Evolutionary conservation across 116 monocot species (phyloP).

Genomic region (Trichopus zeylanicus): DNA sequence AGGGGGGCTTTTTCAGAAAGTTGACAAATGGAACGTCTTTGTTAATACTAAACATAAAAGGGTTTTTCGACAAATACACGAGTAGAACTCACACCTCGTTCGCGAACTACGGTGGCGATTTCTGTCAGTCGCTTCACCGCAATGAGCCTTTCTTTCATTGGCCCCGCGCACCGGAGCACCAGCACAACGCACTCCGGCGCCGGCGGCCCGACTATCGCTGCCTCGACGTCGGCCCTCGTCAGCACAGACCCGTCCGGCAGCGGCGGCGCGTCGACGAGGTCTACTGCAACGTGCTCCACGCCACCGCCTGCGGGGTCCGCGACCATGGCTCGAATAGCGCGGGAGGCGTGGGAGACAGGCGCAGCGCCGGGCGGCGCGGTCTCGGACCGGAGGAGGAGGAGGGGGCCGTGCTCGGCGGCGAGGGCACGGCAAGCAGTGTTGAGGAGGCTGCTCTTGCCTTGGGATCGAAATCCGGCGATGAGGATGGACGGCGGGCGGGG

Average conservation of each 20-base stretch:
- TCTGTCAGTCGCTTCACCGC: conserved; percentile 35
- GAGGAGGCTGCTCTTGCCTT: conserved; percentile 58
- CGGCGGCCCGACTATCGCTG: conserved; percentile 5
- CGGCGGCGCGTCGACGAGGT: conserved; percentile 39
- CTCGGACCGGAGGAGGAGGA: conserved; percentile 42
- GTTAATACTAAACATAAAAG: too few relatives aligned
- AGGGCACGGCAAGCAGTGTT: conserved; percentile 62
- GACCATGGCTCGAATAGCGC: background rate
- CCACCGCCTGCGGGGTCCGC: conserved; percentile 4
- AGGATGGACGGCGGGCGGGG: conserved; percentile 25
- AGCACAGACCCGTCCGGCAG: conserved; percentile 12
- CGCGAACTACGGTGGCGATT: conserved; percentile 27
- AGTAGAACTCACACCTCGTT: conserved; percentile 28
- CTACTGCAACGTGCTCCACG: conserved; percentile 21
- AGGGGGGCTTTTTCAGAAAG: too few relatives aligned
- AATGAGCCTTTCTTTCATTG: conserved; percentile 11
- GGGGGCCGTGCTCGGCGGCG: conserved; percentile 35
- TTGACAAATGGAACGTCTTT: too few relatives aligned
- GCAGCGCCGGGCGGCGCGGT: conserved; percentile 35
- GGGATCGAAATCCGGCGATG: conserved; percentile 33
- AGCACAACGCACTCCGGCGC: conserved; percentile 43
- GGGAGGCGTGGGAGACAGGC: too few relatives aligned
- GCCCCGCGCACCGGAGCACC: conserved; percentile 34
- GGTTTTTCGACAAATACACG: too few relatives aligned
- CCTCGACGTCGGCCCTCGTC: conserved; percentile 35